Evolutionary conservation across 257 asterid species (phyloP).

Genomic region (Nicotiana noctiflora): DNA sequence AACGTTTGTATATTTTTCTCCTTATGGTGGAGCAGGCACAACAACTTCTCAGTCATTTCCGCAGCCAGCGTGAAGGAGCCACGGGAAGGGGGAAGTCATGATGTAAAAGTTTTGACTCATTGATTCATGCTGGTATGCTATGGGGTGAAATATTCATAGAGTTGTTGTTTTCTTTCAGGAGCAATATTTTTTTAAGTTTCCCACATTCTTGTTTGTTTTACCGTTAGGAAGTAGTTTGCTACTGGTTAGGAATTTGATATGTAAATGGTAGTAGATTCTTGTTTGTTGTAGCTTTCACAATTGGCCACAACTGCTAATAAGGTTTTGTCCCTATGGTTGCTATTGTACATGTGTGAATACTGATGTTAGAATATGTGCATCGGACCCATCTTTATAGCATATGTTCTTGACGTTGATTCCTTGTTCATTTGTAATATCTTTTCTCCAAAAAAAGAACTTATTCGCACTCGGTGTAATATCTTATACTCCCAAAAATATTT

Average conservation of each 20-base stretch:
- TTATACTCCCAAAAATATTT: too few species aligned
- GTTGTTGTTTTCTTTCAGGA: neutral
- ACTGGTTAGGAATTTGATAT: constrained; percentile 7
- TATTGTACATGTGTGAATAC: neutral
- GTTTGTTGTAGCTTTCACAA: neutral
- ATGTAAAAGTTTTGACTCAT: constrained; percentile 3
- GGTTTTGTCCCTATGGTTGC: neutral
- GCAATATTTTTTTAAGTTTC: neutral
- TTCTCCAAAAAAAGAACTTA: too few species aligned
- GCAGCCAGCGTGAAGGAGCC: constrained; percentile 67
- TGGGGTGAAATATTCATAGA: neutral
- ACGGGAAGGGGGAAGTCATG: constrained; percentile 56
- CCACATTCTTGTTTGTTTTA: constrained; percentile 4
- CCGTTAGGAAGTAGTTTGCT: neutral
- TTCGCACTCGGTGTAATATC: too few species aligned
- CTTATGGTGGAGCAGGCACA: constrained; percentile 58
- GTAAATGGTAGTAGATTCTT: constrained; percentile 8
- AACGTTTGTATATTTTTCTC: constrained; percentile 1
- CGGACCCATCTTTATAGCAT: neutral
- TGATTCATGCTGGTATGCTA: constrained; percentile 9
- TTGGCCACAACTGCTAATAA: constrained; percentile 7
- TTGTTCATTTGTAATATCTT: neutral
- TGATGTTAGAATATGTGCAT: neutral
- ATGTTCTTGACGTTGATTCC: neutral
- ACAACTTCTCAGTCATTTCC: constrained; percentile 93